Evolutionary conservation across 352 stramenopile species (phyloP), one percentile per base, ranked within the genome.

Genomic region (Globisporangium carolinianum): DNA sequence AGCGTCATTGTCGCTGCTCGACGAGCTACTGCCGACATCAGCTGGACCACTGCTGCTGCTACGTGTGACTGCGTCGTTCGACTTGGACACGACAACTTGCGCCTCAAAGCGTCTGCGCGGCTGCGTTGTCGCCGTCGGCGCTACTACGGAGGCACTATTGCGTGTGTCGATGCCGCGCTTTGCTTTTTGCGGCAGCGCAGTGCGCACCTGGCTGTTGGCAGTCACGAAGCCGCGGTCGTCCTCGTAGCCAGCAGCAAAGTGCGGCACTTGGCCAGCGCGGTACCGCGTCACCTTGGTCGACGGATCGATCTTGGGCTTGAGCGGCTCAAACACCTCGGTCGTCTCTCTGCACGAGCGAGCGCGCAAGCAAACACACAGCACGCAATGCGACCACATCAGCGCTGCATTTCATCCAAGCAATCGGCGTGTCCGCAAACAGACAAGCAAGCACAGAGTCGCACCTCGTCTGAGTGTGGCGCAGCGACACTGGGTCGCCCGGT

Each of bases 231-330:
- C 81, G 9, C 79, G 67, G 43, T 94, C 81, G 5, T 91, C 83
- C 51, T 94, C 81, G 57, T 89, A 90, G 0, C 80, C 82, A 0
- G 74, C 57, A 0, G 83, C 83, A 53, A 90, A 94, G 18, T 81
- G 72, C 36, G 86, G 86, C 7, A 94, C 83, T 48, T 94, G 80
- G 7, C 86, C 86, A 35, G 86, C 83, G 45, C 86, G 82, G 56
- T 95, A 93, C 15, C 86, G 82, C n/a, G 71, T 58, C 48, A 95
- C 80, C 63, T 93, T 92, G 45, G 78, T 89, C 49, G 82, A 89
- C 46, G 72, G 69, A 46, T 95, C 86, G 24, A 95, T 65, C 43
- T 89, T 87, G 47, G 86, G 86, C 63, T 94, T 86, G 53, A 83
- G 72, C 38, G 79, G 75, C 52, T 87, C 82, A 55, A 88, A 91